phyloP scores from a whole-genome alignment of 768 basidiomycete species.

The Holtermanniella nyarrowii region DNA sequence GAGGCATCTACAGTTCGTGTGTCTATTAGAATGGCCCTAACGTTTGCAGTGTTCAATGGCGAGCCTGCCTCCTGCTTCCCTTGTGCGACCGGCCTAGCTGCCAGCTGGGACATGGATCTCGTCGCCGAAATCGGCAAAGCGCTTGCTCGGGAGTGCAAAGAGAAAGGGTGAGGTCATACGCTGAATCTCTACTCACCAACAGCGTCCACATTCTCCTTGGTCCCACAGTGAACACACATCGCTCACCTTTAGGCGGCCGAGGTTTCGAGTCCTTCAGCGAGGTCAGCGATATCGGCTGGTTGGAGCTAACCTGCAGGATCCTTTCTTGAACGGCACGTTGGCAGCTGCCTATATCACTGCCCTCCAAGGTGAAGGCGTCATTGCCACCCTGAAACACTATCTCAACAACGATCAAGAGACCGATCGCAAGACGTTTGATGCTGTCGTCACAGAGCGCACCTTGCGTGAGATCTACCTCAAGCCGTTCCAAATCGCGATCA shows the following conservation, averaged over 20 bases:
- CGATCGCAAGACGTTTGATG: constrained; percentile 52
- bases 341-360: constrained; percentile 66
- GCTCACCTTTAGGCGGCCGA: constrained; percentile 45
- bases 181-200: not conserved
- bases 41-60: constrained; percentile 49
- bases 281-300: not conserved
- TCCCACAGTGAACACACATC: constrained; percentile 76
- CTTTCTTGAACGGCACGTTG: constrained; percentile 58
- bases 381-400: constrained; percentile 70
- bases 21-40: not conserved
- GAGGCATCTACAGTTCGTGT: constrained; percentile 20
- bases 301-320: constrained; percentile 48
- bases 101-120: constrained; percentile 51
- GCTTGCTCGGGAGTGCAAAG: constrained; percentile 50
- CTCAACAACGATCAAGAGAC: constrained; percentile 75
- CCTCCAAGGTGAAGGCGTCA: constrained; percentile 65
- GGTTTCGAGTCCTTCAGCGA: constrained; percentile 26
- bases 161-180: constrained; percentile 41
- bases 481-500: constrained; percentile 52
- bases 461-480: constrained; percentile 56
- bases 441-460: constrained; percentile 47
- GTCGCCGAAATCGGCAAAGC: constrained; percentile 47
- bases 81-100: constrained; percentile 50
- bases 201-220: constrained; percentile 48
- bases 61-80: constrained; percentile 53